phyloP scores from a whole-genome alignment of 2,329 filamentous ascomycete species.

The Monosporascus cannonballus region DNA sequence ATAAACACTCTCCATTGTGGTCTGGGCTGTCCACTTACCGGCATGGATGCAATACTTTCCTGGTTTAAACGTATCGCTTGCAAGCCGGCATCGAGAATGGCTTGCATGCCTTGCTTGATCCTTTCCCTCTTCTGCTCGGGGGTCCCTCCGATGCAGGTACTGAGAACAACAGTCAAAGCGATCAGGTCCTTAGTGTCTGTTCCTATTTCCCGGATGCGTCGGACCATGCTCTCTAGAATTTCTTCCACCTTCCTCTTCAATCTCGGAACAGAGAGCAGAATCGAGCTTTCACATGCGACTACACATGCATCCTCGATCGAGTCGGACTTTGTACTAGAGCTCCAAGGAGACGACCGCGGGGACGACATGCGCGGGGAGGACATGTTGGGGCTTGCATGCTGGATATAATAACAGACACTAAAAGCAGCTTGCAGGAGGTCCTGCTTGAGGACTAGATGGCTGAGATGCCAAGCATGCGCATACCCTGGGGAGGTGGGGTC shows the following conservation, averaged over 20 bases:
- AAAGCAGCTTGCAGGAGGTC: slow-evolving; percentile 51
- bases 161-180: slow-evolving; percentile 40
- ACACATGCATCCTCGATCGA: slow-evolving; percentile 19
- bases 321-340: slow-evolving; percentile 11
- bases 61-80: slow-evolving; percentile 37
- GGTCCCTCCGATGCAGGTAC: slow-evolving; percentile 35
- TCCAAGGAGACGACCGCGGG: slow-evolving; percentile 8
- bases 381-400: slow-evolving; percentile 19
- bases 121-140: slow-evolving; percentile 36
- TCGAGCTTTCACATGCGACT: slow-evolving; percentile 21
- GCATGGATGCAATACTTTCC: slow-evolving; percentile 28
- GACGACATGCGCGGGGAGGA: slow-evolving; percentile 7
- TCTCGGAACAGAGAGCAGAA: slow-evolving; percentile 20
- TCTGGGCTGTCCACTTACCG: slow-evolving; percentile 14
- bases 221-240: slow-evolving; percentile 38
- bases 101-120: slow-evolving; percentile 34
- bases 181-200: slow-evolving; percentile 45
- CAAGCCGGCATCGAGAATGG: slow-evolving; percentile 39
- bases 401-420: slow-evolving; percentile 50
- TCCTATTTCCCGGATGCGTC: slow-evolving; percentile 37
- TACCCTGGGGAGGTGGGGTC: slow-evolving; percentile 42
- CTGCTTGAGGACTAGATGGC: slow-evolving; percentile 45
- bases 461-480: slow-evolving; percentile 43
- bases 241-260: slow-evolving; percentile 34
- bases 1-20: too few species aligned